Base-by-base conservation (phyloP, 192 early-diverging fungal species). In the Cetraspora pellucida region DNA sequence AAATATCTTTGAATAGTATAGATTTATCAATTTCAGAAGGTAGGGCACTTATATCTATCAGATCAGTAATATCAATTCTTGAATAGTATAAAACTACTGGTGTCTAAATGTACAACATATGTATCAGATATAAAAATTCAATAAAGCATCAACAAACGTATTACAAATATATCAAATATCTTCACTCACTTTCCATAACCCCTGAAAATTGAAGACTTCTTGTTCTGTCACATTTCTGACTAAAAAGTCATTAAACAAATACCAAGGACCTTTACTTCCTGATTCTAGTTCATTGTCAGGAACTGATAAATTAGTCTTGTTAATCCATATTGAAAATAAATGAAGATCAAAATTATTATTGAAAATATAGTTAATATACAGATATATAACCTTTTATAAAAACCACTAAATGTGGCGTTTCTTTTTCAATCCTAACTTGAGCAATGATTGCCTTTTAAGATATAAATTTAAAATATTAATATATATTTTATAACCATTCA, bases 171-270 rank as follows among this genome's bases (percentile, higher is more conserved):
- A 37, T 37, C 37, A 44, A 54, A 46, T 21, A 4, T 17, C 27
- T 1, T 25, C 14, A 27, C 46, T 58, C 82, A 84, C 81, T 80
- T 87, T 89, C 89, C 88, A 90, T 17, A 70, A 60, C 10, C 81
- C 75, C 70, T 86, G 82, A 79, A 91, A 93, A 25, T 83, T 82
- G 11, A 85, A 77, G 16, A 89, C 88, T 65, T 95, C 93, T 43
- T 81, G 77, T n/a, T 88, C 87, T 19, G 85, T 79, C 2, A 94
- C 88, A 6, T 86, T 86, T 66, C 93, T 92, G 1, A 98, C 97
- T 50, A 94, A 83, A 79, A 99, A 99, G 83, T 98, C 96, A 80
- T 99, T 99, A 80, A 99, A 96, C 13, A 97, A 79, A 75, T 92
- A 87, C 97, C 97, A 99, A 37, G 88, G 81, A 30, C 82, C 64